Base-by-base conservation (phyloP, 2,329 filamentous ascomycete genomes). In the Parasarocladium wereldwijsianum region DNA sequence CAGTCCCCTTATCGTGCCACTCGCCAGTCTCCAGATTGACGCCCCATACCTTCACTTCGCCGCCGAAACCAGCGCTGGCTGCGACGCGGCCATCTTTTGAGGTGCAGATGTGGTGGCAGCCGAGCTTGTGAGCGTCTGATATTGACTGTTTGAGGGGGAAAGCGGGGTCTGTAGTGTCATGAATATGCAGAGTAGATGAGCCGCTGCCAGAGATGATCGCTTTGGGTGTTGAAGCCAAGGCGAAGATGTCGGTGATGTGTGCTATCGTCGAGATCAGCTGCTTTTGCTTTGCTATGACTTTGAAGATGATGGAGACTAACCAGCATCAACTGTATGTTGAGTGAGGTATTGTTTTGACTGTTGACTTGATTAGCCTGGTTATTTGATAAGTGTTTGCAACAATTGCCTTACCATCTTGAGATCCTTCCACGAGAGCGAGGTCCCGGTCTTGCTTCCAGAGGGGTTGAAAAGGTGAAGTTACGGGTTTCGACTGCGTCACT, bases 311-410 rank as follows among this genome's bases (percentile, higher is more conserved):
- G 13, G 12, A 22, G 32, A 48, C 62, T 51, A 52, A 83, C 83
- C 85, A 62, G 85, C 71, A 51, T 93, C 81, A 52, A 93, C 72
- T 24, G 85, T 87, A 54, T 93, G 83, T 41, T 80, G 79, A 46
- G 87, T 92, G 38, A 98, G 70, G 53, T 94, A 98, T 76, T 96
- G 90, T 62, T 96, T 96, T 33, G 90, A 98, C 90, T 94, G 36
- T 2, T 34, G 12, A 15, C 6, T 27, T 27, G 26, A 37, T 29
- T 38, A 34, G 26, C 24, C 17, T 13, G 10, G 23, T 17, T 21
- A n/a, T 8, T 21, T 21, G 8, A n/a, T 21, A n/a, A 21, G 8
- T 21, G 8, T n/a, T 21, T n/a, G 14, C 10, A 9, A 11, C 6
- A 6, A 6, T 21, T 17, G 17, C 10, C 42, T 38, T 41, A 47